Conservation (phyloP, 2,329 filamentous ascomycete species). For the Botrytis fabae region DNA sequence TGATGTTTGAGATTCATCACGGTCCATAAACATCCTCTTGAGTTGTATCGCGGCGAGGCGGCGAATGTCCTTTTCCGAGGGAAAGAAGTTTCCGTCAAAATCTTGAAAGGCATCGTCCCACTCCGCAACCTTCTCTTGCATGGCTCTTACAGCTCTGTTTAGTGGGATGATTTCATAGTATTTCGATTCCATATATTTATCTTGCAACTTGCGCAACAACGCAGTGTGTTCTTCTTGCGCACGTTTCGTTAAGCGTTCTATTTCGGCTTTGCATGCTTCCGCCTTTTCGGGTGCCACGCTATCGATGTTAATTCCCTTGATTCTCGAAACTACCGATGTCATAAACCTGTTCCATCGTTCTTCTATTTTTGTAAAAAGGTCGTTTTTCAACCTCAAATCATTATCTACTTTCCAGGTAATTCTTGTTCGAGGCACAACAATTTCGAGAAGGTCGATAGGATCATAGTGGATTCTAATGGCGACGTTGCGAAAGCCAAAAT, state of each 20-base stretch:
- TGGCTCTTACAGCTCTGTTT: constrained; percentile 82
- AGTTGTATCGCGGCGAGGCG: constrained; percentile 89
- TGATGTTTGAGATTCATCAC: constrained; percentile 75
- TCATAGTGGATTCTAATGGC: constrained; percentile 91
- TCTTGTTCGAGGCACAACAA: constrained; percentile 83
- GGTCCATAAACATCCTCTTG: constrained; percentile 89
- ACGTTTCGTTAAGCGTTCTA: constrained; percentile 74
- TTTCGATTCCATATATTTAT: constrained; percentile 88
- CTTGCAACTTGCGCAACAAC: constrained; percentile 76
- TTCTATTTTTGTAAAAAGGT: constrained; percentile 79
- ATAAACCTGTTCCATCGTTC: constrained; percentile 85
- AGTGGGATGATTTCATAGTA: constrained; percentile 97
- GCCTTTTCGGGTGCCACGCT: constrained; percentile 85
- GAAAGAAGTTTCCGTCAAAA: constrained; percentile 91
- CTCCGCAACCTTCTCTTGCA: constrained; percentile 88
- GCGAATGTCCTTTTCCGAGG: constrained; percentile 91
- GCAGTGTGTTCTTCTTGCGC: constrained; percentile 79
- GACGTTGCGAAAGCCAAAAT: constrained; percentile 85
- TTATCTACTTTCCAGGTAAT: constrained; percentile 98
- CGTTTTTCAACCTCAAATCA: constrained; percentile 89
- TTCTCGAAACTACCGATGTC: constrained; percentile 75
- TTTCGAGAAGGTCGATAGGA: constrained; percentile 86
- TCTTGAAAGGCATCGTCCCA: constrained; percentile 91
- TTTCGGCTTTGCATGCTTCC: constrained; percentile 77
- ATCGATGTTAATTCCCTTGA: constrained; percentile 88